These are phyloP conservation scores for Plasmodium fragile DNA, from an alignment of 169 alveolate genomes.

Conservation along the genomic window DNA sequence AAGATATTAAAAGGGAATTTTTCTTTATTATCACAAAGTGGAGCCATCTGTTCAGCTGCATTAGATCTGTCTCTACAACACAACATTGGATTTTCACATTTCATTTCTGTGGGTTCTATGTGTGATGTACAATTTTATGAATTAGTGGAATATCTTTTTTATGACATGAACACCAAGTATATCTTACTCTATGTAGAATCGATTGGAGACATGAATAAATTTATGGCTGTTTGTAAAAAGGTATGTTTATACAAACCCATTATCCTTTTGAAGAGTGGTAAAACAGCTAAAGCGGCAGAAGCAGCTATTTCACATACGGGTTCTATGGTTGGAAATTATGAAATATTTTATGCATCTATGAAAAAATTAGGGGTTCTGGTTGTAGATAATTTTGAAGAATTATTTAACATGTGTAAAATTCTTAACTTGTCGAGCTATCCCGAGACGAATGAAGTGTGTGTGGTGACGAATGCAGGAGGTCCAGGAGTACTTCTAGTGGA, in stretches of 20 bases:
- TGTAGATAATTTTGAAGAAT: conserved; percentile 84
- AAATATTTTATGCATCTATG: conserved; percentile 84
- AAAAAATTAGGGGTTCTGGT: conserved; percentile 83
- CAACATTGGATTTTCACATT: conserved; percentile 87
- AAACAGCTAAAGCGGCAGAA: conserved; percentile 83
- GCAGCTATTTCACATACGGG: conserved; percentile 91
- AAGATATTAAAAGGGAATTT: conserved; percentile 77
- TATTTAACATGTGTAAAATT: conserved; percentile 80
- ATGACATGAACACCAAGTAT: conserved; percentile 81
- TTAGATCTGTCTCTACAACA: conserved; percentile 86
- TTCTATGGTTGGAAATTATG: conserved; percentile 86
- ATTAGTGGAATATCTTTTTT: conserved; percentile 82
- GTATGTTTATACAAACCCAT: conserved; percentile 84
- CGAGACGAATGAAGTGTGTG: conserved; percentile 80
- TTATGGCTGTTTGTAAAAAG: conserved; percentile 82
- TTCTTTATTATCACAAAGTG: conserved; percentile 85
- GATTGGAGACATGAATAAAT: conserved; percentile 84
- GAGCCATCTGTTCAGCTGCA: conserved; percentile 88
- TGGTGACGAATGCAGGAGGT: conserved; percentile 90
- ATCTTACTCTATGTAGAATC: conserved; percentile 86
- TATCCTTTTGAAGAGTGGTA: conserved; percentile 87
- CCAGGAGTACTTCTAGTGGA: conserved; percentile 88
- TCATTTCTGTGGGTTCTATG: conserved; percentile 88
- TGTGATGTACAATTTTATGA: conserved; percentile 82
- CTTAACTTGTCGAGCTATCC: conserved; percentile 79